A percentile compares a stretch with the other conserved stretches of the same genome.
Evolutionary conservation across 2,329 filamentous ascomycete genomes (phyloP).

Genomic region (Graphium sp.): DNA sequence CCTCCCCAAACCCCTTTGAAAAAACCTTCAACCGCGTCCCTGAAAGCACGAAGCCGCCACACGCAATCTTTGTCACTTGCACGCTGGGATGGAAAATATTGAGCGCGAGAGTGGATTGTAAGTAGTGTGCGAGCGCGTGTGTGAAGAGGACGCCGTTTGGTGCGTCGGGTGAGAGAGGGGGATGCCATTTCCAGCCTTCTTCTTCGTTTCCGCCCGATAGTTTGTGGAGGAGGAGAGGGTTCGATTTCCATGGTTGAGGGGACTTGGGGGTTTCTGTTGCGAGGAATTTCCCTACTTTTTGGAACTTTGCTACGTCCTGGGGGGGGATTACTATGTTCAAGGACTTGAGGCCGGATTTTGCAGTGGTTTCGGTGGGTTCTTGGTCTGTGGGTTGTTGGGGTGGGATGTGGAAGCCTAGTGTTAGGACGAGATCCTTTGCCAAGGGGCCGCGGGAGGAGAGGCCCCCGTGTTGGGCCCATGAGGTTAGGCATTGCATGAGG

Average conservation of each 20-base stretch:
- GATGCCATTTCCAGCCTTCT: constrained; percentile 33
- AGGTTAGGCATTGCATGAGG: constrained; percentile 30
- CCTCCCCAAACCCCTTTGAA: too few species aligned
- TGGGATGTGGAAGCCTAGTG: constrained; percentile 30
- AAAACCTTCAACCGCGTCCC: constrained; percentile 34
- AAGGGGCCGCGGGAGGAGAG: constrained; percentile 15
- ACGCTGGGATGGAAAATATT: constrained; percentile 39
- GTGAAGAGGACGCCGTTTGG: constrained; percentile 24
- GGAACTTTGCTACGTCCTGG: constrained; percentile 27
- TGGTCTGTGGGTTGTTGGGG: constrained; percentile 3
- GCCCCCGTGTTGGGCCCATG: constrained; percentile 24
- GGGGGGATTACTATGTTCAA: constrained; percentile 35
- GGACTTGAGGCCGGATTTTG: constrained; percentile 17
- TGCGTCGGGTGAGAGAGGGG: too few species aligned
- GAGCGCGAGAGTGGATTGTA: constrained; percentile 34
- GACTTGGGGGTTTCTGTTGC: constrained; percentile 3
- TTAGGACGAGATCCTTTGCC: constrained; percentile 30
- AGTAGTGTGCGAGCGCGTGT: constrained; percentile 29
- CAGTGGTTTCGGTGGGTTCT: constrained; percentile 5
- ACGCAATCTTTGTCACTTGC: constrained; percentile 32
- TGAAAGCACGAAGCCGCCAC: constrained; percentile 35
- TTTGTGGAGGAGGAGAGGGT: constrained; percentile 20
- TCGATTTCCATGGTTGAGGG: constrained; percentile 12
- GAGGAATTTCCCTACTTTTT: constrained; percentile 18
- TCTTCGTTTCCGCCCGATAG: constrained; percentile 28